These are phyloP conservation scores for Coemansia sp. DNA, from an alignment of 192 early-diverging fungal species.

Conservation along the genomic window DNA sequence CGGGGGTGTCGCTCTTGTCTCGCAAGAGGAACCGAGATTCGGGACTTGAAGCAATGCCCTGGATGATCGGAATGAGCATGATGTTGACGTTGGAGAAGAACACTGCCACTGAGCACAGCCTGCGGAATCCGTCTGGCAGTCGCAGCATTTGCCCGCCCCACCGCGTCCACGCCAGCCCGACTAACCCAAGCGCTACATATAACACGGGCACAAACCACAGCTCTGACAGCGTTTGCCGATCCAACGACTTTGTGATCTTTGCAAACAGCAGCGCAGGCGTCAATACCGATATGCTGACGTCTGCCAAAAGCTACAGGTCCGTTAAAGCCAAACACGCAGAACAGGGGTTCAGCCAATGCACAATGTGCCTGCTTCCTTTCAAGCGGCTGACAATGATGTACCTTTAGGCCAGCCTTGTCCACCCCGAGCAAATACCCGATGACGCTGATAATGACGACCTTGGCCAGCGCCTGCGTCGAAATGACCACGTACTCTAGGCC, in stretches of 20 bases:
- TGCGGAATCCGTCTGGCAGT: constrained; percentile 58
- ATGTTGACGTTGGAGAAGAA: constrained; percentile 75
- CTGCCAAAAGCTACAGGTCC: constrained; percentile 25
- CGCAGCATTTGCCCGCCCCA: constrained; percentile 21
- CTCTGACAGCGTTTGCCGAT: constrained; percentile 59
- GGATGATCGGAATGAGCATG: constrained; percentile 66
- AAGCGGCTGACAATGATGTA: neutral
- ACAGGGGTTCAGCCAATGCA: too few relatives aligned
- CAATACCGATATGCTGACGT: constrained; percentile 65
- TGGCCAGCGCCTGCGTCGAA: constrained; percentile 31
- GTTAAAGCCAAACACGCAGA: too few relatives aligned
- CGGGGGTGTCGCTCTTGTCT: constrained; percentile 38
- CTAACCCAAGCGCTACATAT: constrained; percentile 33
- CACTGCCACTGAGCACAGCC: constrained; percentile 63
- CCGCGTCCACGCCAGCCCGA: constrained; percentile 28
- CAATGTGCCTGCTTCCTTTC: too few relatives aligned
- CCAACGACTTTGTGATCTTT: constrained; percentile 67
- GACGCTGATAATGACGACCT: constrained; percentile 22
- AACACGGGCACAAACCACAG: constrained; percentile 69
- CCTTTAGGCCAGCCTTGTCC: constrained; percentile 24
- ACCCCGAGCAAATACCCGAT: constrained; percentile 23
- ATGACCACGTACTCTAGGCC: constrained; percentile 19
- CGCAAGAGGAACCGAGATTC: constrained; percentile 45
- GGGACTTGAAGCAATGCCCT: constrained; percentile 54
- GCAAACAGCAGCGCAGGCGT: constrained; percentile 76